Evolutionary conservation across 805 yeast genomes (phyloP), one percentile per base, ranked within the genome.

Genomic region (Dipodascus geniculatus): DNA sequence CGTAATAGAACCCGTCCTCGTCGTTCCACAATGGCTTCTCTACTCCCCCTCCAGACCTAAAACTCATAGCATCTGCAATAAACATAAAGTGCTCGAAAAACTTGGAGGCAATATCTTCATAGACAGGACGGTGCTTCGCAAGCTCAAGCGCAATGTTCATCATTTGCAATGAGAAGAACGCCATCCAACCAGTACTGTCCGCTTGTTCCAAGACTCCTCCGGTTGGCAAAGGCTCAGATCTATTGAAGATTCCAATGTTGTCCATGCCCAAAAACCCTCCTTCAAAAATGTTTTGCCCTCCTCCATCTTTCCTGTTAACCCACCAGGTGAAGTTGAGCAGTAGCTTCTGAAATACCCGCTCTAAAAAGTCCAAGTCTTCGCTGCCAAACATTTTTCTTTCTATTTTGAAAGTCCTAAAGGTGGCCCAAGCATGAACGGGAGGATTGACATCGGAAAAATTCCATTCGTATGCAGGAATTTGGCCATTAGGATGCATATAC

Each of bases 401-500:
- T 61, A 88, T 79, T 68, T 90, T 89, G 71, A 80, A 89, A 47
- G 86, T 86, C 61, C 97, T 77, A 67, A 81, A 89, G 14, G 90
- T 82, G 0, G 96, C 83, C 96, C 96, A 89, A 0, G 96, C 96
- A 66, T 90, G 96, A 35, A 89, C 97, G 0, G 97, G 97, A 0
- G 97, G 97, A 66, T 89, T 89, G n/a, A 90, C 95, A 68, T 89
- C 97, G 57, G 85, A 74, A 63, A 89, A 89, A 67, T 90, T 89
- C 97, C 97, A 89, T 69, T 89, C 97, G 67, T 89, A 89, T 14
- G 96, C 96, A 0, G 97, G 96, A 58, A 88, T 80, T 69, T 90
- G 96, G n/a, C 97, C 97, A 66, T 89, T 89, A 49, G 96, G 96
- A 66, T 91, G 96, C 95, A 88, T 87, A 66, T 89, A 89, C 96